Conservation (phyloP, 129 eudicot genomes). For the Cynara cardunculus region DNA sequence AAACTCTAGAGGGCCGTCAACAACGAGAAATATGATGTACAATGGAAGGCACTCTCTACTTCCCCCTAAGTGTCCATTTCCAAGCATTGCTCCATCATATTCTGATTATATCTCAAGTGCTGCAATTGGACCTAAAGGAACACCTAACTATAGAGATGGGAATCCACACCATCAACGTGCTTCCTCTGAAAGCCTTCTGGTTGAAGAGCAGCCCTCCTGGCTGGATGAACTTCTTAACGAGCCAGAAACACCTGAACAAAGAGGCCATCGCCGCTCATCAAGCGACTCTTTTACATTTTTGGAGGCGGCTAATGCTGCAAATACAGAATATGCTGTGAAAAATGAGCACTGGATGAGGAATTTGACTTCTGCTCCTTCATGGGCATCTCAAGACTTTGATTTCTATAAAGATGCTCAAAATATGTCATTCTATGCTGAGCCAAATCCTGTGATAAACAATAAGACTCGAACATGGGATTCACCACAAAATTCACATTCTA, state of each 20-base stretch:
- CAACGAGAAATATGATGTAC: conserved; percentile 47
- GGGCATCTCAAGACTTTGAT: conserved; percentile 34
- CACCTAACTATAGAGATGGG: conserved; percentile 36
- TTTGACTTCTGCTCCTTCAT: conserved; percentile 14
- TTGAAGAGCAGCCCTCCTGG: conserved; percentile 89
- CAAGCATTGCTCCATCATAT: conserved; percentile 59
- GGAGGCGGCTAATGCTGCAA: conserved; percentile 44
- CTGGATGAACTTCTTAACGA: conserved; percentile 84
- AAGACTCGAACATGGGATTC: conserved; percentile 50
- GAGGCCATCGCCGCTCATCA: conserved; percentile 79
- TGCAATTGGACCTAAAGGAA: conserved; percentile 33
- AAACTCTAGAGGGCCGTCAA: conserved; percentile 59
- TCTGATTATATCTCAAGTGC: conserved; percentile 47
- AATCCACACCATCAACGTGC: conserved; percentile 56
- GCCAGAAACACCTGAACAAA: conserved; percentile 54
- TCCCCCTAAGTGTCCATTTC: conserved; percentile 89
- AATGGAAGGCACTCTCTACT: conserved; percentile 59
- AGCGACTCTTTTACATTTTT: conserved; percentile 76
- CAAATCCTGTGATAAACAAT: conserved; percentile 19
- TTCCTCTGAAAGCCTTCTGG: conserved; percentile 60
- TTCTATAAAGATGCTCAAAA: conserved; percentile 37
- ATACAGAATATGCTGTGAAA: conserved; percentile 41
- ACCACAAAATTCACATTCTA: conserved; percentile 29
- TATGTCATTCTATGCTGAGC: conserved; percentile 21
- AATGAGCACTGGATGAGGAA: conserved; percentile 31